Evolutionary conservation across 805 yeast species (phyloP), one percentile per base, ranked within the genome.

Genomic region (Brettanomyces bruxellensis): DNA sequence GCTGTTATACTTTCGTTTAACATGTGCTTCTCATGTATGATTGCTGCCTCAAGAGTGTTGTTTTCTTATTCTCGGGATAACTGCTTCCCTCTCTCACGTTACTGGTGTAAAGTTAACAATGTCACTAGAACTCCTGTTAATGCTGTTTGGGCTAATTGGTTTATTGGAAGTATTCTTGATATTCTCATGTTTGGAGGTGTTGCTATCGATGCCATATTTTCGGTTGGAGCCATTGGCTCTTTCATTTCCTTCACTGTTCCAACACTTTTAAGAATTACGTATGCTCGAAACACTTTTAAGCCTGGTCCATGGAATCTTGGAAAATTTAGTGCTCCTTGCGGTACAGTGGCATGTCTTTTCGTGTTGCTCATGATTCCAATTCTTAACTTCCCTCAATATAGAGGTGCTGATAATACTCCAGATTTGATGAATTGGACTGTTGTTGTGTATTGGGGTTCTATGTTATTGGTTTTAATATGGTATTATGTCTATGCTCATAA

Each of bases 271-370:
- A 75, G 78, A 55, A 73, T 78, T 55, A 73, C 81, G 4, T 73
- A 72, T 54, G 71, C 79, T 3, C 62, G 75, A 46, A 65, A 71
- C 34, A 64, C 69, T 1, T 81, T 81, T 67, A 64, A 65, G 49
- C 75, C 73, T 8, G 87, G 87, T 3, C 87, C 86, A 3, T 80
- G 83, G 80, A 65, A 72, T 58, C 65, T 81, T 47, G 87, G 87
- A 18, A 58, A 53, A 41, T 71, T 60, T 52, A 72, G 81, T 7
- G 53, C 64, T 8, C 72, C 76, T 5, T 62, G 70, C 38, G 82
- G 82, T 22, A 50, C 59, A 44, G 49, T 73, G 6, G 70, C 79
- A 2, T 66, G 66, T 41, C 66, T 73, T 2, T 78, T 76, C 56
- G 81, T 77, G 8, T 44, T 63, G 3, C 62, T 76, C 36, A 77